A percentile compares a stretch with the other conserved stretches of the same genome.
Conservation (phyloP, 2,329 filamentous ascomycete genomes). For the Claviceps sp. region DNA sequence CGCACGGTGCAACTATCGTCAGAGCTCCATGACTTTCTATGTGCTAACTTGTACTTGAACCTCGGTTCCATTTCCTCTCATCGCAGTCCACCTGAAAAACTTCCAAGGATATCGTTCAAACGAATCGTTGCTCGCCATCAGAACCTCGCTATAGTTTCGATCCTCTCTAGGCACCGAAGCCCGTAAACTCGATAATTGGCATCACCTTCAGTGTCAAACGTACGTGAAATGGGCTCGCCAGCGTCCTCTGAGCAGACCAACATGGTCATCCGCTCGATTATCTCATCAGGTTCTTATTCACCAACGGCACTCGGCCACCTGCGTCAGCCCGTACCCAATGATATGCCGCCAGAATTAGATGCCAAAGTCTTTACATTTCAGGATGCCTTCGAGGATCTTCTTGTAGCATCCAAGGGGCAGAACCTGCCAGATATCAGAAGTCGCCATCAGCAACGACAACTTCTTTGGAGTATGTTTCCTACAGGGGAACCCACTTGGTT, state of each 20-base stretch:
- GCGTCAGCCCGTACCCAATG: slow-evolving; percentile 32
- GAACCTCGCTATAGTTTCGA: background rate
- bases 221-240: background rate
- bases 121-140: background rate
- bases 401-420: slow-evolving; percentile 31
- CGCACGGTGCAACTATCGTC: background rate
- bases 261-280: slow-evolving; percentile 12
- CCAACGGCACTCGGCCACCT: slow-evolving; percentile 27
- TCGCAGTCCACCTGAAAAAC: background rate
- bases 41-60: background rate
- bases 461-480: slow-evolving; percentile 26
- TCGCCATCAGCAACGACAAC: slow-evolving; percentile 21
- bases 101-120: background rate
- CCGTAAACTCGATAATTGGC: background rate
- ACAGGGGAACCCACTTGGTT: slow-evolving; percentile 26
- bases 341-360: slow-evolving; percentile 25
- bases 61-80: background rate
- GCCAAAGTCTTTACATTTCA: slow-evolving; percentile 34
- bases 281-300: slow-evolving; percentile 16
- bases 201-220: background rate
- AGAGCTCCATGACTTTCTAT: background rate
- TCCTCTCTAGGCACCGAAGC: background rate
- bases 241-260: background rate
- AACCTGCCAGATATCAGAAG: slow-evolving; percentile 26
- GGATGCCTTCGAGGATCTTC: slow-evolving; percentile 45